phyloP scores from a whole-genome alignment of 306 rosid species.

The Glycyrrhiza uralensis region DNA sequence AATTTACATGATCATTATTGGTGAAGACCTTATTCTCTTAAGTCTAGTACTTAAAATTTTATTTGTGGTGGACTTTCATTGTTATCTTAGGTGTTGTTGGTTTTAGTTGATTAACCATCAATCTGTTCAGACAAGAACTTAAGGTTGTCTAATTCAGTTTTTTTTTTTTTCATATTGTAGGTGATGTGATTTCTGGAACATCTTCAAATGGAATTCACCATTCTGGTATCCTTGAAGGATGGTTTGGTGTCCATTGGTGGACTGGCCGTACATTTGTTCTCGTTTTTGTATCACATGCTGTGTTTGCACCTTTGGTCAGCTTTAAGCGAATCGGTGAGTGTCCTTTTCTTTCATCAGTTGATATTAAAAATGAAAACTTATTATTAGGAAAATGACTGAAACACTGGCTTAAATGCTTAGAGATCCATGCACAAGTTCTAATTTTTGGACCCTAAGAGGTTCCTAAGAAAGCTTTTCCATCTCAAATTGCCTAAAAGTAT shows the following conservation, averaged over 20 bases:
- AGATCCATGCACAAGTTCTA: no score
- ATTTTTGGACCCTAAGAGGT: no score
- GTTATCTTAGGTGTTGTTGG: neutral
- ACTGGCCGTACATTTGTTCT: constrained; percentile 62
- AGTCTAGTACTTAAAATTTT: neutral
- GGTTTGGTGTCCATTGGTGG: constrained; percentile 94
- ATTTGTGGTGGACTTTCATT: neutral
- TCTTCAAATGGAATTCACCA: constrained; percentile 73
- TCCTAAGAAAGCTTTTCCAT: no score
- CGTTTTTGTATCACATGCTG: constrained; percentile 47
- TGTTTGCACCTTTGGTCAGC: constrained; percentile 72
- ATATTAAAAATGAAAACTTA: neutral
- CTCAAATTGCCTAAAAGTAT: no score
- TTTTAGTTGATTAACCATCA: neutral
- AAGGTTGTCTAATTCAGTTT: constrained; percentile 29
- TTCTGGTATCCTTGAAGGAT: constrained; percentile 75
- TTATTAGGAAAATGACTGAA: no score
- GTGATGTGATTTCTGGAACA: constrained; percentile 93
- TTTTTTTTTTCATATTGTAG: constrained; percentile 44
- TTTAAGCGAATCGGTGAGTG: constrained; percentile 73
- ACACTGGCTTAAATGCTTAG: no score
- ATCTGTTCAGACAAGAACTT: neutral
- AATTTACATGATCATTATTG: constrained; percentile 85
- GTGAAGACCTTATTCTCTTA: constrained; percentile 29
- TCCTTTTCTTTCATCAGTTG: neutral